Conservation (phyloP, 2,329 filamentous ascomycete species). For the Ophiostoma quercus region DNA sequence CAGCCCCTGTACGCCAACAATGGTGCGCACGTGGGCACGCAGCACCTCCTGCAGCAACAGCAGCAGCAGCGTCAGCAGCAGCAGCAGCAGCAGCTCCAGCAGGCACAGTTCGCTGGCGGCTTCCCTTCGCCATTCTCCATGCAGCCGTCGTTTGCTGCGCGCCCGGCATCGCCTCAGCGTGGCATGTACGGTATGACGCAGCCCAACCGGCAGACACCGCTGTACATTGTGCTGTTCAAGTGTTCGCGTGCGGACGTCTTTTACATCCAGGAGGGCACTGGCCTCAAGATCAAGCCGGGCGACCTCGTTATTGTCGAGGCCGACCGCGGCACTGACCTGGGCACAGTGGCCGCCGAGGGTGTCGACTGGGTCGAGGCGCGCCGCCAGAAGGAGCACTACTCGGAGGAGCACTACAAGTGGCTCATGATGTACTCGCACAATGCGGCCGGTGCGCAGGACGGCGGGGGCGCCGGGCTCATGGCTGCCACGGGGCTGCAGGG, state of each 20-base stretch:
- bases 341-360: constrained; percentile 83
- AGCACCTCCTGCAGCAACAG: constrained; percentile 19
- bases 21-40: constrained; percentile 14
- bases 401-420: constrained; percentile 96
- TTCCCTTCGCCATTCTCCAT: constrained; percentile 47
- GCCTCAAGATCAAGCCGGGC: constrained; percentile 80
- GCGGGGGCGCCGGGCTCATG: constrained; percentile 57
- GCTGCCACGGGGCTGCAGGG: constrained; percentile 60
- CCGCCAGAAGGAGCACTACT: constrained; percentile 82
- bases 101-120: constrained; percentile 32
- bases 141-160: constrained; percentile 44
- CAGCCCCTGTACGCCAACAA: constrained; percentile 21
- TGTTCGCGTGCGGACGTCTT: constrained; percentile 93
- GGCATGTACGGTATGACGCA: constrained; percentile 57
- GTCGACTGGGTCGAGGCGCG: constrained; percentile 84
- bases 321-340: constrained; percentile 90
- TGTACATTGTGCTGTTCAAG: constrained; percentile 94
- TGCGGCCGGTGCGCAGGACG: constrained; percentile 58
- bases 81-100: constrained; percentile 15
- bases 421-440: constrained; percentile 96
- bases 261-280: constrained; percentile 93
- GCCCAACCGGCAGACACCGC: constrained; percentile 60
- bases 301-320: constrained; percentile 97
- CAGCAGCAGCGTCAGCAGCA: constrained; percentile 8
- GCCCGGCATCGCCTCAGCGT: constrained; percentile 57